Percentiles rank a stretch among this genome's conserved stretches.
Conservation (phyloP, 306 rosid species). For the Nissolia schottii region DNA sequence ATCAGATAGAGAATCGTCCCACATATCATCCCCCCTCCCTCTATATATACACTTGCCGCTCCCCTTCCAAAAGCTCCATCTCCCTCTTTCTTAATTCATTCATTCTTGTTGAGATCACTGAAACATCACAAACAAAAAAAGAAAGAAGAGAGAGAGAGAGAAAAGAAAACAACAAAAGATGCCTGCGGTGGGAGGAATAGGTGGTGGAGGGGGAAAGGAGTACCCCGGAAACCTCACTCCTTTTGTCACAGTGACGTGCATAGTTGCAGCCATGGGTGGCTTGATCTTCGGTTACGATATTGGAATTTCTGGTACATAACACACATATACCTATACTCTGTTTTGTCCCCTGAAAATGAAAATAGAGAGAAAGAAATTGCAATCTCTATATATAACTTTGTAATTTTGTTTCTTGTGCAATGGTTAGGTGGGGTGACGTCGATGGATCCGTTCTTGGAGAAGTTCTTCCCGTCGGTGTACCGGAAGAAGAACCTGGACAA, state of each 20-base stretch:
- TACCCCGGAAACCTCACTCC: slow-evolving; percentile 81
- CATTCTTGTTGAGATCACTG: too few relatives aligned
- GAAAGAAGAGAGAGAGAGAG: background rate
- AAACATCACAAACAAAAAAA: background rate
- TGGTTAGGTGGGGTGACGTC: slow-evolving; percentile 85
- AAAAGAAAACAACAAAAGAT: slow-evolving; percentile 31
- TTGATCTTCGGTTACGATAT: slow-evolving; percentile 93
- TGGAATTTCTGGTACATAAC: slow-evolving; percentile 78
- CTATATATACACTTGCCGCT: slow-evolving; percentile 25
- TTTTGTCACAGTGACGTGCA: slow-evolving; percentile 61
- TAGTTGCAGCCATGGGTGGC: slow-evolving; percentile 97
- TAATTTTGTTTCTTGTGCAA: background rate
- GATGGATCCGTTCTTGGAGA: slow-evolving; percentile 66
- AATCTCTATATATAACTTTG: background rate
- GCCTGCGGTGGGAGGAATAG: slow-evolving; percentile 64
- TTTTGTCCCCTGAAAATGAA: too few relatives aligned
- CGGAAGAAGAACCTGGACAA: slow-evolving; percentile 37
- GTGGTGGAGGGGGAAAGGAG: slow-evolving; percentile 31
- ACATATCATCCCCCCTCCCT: background rate
- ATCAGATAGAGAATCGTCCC: background rate
- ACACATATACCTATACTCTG: background rate
- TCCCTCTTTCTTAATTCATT: too few relatives aligned
- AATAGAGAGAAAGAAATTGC: too few relatives aligned
- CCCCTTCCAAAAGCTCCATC: slow-evolving; percentile 8
- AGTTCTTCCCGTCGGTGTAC: slow-evolving; percentile 70